Evolutionary conservation across 148 eudicot genomes (phyloP).

Genomic region (Mesembryanthemum crystallinum): DNA sequence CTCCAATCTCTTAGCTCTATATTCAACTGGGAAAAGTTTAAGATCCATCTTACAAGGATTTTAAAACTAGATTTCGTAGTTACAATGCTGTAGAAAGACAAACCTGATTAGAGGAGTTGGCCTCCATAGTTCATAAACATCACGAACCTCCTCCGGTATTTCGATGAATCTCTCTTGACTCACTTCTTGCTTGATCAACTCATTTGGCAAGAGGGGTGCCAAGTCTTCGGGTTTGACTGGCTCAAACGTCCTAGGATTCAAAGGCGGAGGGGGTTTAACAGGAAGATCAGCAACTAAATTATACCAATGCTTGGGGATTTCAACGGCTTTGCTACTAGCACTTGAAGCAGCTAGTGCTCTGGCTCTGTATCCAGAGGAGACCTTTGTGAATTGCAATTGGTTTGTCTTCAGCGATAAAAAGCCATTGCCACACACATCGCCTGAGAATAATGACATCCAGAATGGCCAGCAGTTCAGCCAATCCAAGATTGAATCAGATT

Average conservation of each 20-base stretch:
- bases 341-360: constrained; percentile 34
- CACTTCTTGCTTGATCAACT: constrained; percentile 81
- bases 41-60: background rate
- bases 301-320: constrained; percentile 83
- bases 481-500: no score
- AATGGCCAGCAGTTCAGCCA: background rate
- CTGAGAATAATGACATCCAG: constrained; percentile 10
- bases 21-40: constrained; percentile 24
- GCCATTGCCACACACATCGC: constrained; percentile 12
- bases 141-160: constrained; percentile 82
- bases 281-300: constrained; percentile 80
- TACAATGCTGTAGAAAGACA: background rate
- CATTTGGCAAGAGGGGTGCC: constrained; percentile 73
- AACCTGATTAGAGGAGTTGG: constrained; percentile 97
- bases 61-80: background rate
- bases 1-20: constrained; percentile 93
- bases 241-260: constrained; percentile 75
- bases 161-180: constrained; percentile 61
- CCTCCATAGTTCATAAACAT: constrained; percentile 82
- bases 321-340: constrained; percentile 35
- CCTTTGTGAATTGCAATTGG: constrained; percentile 32
- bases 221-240: constrained; percentile 78
- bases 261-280: constrained; percentile 77
- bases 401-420: constrained; percentile 20
- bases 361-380: constrained; percentile 32